Evolutionary conservation across 2,329 filamentous ascomycete genomes (phyloP), one percentile per base, ranked within the genome.

Genomic region (Cercospora beticola): DNA sequence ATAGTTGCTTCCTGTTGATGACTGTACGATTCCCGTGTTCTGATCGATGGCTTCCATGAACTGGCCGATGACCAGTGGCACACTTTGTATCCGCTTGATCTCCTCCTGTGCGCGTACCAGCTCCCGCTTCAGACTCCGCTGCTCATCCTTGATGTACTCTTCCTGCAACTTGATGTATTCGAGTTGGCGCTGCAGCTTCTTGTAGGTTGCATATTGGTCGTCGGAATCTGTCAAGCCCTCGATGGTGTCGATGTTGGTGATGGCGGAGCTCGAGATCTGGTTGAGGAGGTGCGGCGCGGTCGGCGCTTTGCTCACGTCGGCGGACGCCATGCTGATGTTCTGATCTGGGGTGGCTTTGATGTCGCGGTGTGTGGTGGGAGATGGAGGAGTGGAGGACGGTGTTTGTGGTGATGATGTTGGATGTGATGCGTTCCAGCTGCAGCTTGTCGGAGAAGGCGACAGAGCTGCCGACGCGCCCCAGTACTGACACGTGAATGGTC

Each of bases 31-130:
- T 67, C 95, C 95, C 73, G 95, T 99, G 82, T 97, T 99, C 83
- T 99, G 95, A 81, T 99, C 95, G 79, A 99, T 99, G 66, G 95
- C 95, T 83, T 99, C 95, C 95, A 99, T 99, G 80, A 99, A 99
- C 83, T 99, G 95, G 70, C 95, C 95, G 80, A 99, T 99, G 71
- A 99, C 95, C 71, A 99, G 84, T 30, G 95, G 95, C 65, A 99
- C 95, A 81, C 93, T 97, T 84, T 99, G 95, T 81, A 99, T 99
- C 74, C 95, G 90, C 86, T 99, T 99, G 85, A 99, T 99, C 85
- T 99, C 95, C 82, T 99, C 95, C 81, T 99, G 95, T 75, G 95
- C 95, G 75, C 95, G 90, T 65, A 99, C 94, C 62, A 99, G 88
- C 85, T 99, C 95, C 76, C 95, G 89, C 86, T 99, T 99, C 81